Percentiles rank a stretch among this genome's conserved stretches.
phyloP scores from a whole-genome alignment of 2,329 filamentous ascomycete genomes.

The Exophiala oligosperma region DNA sequence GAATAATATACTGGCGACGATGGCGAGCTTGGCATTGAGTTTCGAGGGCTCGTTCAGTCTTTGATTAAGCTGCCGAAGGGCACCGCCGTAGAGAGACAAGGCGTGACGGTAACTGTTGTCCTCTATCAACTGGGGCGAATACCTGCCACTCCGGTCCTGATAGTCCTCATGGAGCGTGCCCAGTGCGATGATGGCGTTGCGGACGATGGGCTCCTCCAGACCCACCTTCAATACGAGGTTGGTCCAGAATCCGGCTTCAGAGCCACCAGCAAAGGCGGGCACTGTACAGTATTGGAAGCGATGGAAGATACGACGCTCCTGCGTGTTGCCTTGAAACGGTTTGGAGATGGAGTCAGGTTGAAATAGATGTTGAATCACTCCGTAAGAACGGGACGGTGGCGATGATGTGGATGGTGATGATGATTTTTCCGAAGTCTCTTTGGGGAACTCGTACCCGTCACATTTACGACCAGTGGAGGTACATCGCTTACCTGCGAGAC shows the following conservation, averaged over 20 bases:
- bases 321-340: conserved; percentile 50
- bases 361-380: conserved; percentile 18
- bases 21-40: conserved; percentile 52
- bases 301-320: conserved; percentile 62
- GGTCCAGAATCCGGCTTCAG: conserved; percentile 66
- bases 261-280: conserved; percentile 65
- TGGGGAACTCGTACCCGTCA: conserved; percentile 55
- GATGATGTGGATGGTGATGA: conserved; percentile 12
- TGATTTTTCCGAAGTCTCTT: conserved; percentile 17
- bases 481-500: conserved; percentile 53
- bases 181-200: conserved; percentile 65
- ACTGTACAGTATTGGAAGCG: conserved; percentile 63
- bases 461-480: conserved; percentile 59
- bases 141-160: conserved; percentile 29
- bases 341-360: conserved; percentile 31
- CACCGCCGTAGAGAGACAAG: conserved; percentile 59
- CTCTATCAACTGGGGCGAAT: conserved; percentile 44
- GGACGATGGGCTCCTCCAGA: conserved; percentile 61
- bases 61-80: conserved; percentile 53
- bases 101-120: conserved; percentile 53
- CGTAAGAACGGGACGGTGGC: conserved; percentile 10
- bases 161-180: conserved; percentile 63
- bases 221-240: conserved; percentile 63
- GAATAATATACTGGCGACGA: conserved; percentile 66
- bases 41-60: conserved; percentile 42